Base-by-base conservation (phyloP, 1,139 yeast genomes). In the Pichia sp. region DNA sequence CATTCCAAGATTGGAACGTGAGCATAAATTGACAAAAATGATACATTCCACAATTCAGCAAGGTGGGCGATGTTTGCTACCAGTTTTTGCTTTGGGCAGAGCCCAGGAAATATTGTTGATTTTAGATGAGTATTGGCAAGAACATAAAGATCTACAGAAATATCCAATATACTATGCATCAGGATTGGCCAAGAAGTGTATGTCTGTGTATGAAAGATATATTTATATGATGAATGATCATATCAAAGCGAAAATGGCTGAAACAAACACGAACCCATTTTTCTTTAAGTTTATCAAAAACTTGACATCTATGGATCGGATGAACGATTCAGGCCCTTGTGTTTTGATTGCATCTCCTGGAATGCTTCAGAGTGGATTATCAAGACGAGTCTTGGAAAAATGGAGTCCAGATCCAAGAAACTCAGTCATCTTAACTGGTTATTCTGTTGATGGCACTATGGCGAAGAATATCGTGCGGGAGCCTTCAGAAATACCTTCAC, bases 371-470 rank as follows among this genome's bases (percentile, higher is more conserved):
- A 92, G 88, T 65, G 99, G 99, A 60, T 85, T 92, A 2, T 90
- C 97, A 0, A 78, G 99, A 64, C 95, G 89, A 62, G 75, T 93
- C 47, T 75, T 93, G 44, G 99, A 93, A 67, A 82, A 87, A 68
- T 93, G 99, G 99, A 93, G 96, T 1, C 99, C 99, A 0, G 99
- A 93, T 65, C 88, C 95, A 3, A 87, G 90, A 65, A 93, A 93
- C 64, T 77, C 95, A 2, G 84, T 90, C 32, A 81, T 93, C 38
- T 73, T 93, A 69, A 95, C 99, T 0, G 99, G 99, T 73, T 93
- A 93, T 70, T 92, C 98, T 2, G 97, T 93, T 5, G 99, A 93
- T 68, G 99, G 99, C 29, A 93, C 99, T 1, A 83, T 93, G 90
- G 99, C 99, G 0, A 93, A 93, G 66, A 89, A 81, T 56, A 75